A percentile compares a stretch with the other conserved stretches of the same genome.
Evolutionary conservation across 108 stramenopile genomes (phyloP).

Genomic region (Poteriospumella lacustris): DNA sequence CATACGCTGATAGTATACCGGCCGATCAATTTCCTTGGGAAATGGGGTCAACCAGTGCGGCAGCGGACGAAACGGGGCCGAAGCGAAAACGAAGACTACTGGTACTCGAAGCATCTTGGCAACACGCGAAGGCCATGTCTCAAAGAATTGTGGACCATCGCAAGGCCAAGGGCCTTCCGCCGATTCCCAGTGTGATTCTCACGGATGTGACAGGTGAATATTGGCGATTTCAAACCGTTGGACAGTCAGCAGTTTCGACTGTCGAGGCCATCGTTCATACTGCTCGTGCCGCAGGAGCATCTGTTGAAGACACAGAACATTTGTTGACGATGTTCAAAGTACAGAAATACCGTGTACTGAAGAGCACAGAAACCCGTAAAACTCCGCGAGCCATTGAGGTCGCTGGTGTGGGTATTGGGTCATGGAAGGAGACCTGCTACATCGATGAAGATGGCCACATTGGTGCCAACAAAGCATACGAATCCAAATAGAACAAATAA

Average conservation of each 20-base stretch:
- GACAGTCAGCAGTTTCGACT: neutral
- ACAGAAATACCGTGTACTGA: slow-evolving; percentile 6
- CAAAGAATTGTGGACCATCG: neutral
- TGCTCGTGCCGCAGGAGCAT: neutral
- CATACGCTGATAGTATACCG: neutral
- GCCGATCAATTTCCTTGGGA: neutral
- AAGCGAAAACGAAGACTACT: neutral
- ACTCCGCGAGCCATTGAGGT: neutral
- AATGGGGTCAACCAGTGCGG: too few species aligned
- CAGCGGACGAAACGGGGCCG: neutral
- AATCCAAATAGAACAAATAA: too few species aligned
- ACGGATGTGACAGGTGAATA: neutral
- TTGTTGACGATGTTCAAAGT: neutral
- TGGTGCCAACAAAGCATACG: too few species aligned
- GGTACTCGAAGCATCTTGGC: slow-evolving; percentile 9
- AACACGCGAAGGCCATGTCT: neutral
- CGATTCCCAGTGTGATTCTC: neutral
- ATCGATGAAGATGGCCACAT: too few species aligned
- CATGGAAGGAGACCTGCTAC: slow-evolving; percentile 3
- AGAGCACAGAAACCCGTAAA: neutral
- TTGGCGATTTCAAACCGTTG: slow-evolving; percentile 14
- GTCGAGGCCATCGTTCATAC: slow-evolving; percentile 4
- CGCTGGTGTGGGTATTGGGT: neutral
- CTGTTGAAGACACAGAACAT: neutral
- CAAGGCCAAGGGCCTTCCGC: neutral